These are phyloP conservation scores for Pleurotus pulmonarius DNA, from an alignment of 768 basidiomycete genomes.

Conservation along the genomic window DNA sequence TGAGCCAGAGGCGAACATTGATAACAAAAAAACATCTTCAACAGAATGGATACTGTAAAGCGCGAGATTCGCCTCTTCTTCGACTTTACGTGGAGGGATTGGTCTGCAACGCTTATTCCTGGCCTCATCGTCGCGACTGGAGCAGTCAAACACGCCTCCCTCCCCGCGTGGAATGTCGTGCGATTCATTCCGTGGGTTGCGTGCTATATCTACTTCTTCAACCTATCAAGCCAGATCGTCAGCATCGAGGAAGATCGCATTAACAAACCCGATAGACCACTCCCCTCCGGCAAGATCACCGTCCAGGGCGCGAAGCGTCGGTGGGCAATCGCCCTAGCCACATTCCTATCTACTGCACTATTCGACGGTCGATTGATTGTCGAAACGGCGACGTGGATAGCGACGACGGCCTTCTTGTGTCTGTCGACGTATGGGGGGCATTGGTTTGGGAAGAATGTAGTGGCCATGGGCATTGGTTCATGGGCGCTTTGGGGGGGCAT, in stretches of 20 bases:
- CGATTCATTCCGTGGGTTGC: constrained; percentile 12
- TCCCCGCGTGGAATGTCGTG: background rate
- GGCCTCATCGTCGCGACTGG: constrained; percentile 9
- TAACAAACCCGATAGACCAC: constrained; percentile 20
- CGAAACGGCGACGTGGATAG: constrained; percentile 10
- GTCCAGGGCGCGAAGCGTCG: constrained; percentile 12
- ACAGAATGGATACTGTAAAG: too few relatives aligned
- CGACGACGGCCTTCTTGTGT: constrained; percentile 8
- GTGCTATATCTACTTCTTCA: constrained; percentile 15
- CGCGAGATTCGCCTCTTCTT: constrained; percentile 11
- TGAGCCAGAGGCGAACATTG: too few relatives aligned
- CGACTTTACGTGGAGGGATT: constrained; percentile 14
- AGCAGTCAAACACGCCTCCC: constrained; percentile 1
- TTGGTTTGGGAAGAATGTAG: constrained; percentile 14
- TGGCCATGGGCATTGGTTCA: constrained; percentile 11
- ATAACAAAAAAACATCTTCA: too few relatives aligned
- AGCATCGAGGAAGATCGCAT: constrained; percentile 17
- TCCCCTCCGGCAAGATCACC: constrained; percentile 16
- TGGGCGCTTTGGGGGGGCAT: constrained; percentile 13
- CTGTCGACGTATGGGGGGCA: constrained; percentile 12
- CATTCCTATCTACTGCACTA: constrained; percentile 8
- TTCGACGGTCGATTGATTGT: constrained; percentile 3
- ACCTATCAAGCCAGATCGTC: constrained; percentile 17
- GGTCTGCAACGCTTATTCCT: constrained; percentile 11
- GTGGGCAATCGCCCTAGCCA: constrained; percentile 6